These are phyloP conservation scores for Keithomyces neogunnii DNA, from an alignment of 2,329 filamentous ascomycete species.

Conservation along the genomic window DNA sequence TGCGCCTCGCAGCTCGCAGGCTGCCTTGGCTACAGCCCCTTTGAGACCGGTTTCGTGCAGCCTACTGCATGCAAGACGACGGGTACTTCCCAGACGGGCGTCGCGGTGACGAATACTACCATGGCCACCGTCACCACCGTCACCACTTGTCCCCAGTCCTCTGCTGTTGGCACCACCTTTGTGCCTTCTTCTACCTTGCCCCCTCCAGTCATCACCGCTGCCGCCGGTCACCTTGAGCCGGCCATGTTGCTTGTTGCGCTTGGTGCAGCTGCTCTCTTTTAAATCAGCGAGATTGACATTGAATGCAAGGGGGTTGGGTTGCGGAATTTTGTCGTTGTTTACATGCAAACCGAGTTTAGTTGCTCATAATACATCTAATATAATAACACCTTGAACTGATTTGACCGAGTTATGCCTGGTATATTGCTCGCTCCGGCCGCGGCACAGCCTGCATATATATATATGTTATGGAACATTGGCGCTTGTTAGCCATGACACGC, in stretches of 20 bases:
- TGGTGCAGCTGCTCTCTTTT: not conserved
- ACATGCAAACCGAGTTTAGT: no score
- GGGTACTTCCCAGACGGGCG: no score
- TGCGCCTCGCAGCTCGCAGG: not conserved
- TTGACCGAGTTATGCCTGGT: no score
- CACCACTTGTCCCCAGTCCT: not conserved
- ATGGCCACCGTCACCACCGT: not conserved
- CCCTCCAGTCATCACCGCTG: not conserved
- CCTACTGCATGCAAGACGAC: not conserved
- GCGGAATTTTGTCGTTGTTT: no score
- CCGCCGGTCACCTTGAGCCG: not conserved
- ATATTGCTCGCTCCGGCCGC: no score
- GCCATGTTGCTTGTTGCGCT: not conserved
- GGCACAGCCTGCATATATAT: no score
- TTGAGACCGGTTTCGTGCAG: not conserved
- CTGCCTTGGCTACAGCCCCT: not conserved
- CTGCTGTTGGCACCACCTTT: not conserved
- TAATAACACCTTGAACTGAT: no score
- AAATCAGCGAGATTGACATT: not conserved
- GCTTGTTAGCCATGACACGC: no score
- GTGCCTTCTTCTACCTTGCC: not conserved
- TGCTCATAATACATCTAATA: no score
- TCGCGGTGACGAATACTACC: not conserved
- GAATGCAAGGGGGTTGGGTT: no score
- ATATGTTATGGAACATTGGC: no score